phyloP scores from a whole-genome alignment of 176 grass and related monocot species.

The Carex scoparia region DNA sequence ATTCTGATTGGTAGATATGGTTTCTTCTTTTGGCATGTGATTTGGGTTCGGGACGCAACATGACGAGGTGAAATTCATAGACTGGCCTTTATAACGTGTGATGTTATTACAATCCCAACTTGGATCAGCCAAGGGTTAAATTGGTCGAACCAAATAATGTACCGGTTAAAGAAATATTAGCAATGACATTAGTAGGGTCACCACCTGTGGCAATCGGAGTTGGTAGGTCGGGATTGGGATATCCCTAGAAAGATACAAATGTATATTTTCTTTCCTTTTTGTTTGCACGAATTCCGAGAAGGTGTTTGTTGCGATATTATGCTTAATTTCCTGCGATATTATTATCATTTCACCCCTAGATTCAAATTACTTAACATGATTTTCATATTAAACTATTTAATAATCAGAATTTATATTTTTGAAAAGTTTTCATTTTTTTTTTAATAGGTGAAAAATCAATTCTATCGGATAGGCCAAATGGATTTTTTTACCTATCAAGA shows the following conservation, averaged over 20 bases:
- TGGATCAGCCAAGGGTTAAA: conserved; percentile 47
- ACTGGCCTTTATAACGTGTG: neutral
- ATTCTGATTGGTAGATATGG: neutral
- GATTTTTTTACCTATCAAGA: too few relatives aligned
- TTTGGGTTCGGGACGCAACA: conserved; percentile 42
- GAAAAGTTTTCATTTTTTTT: too few relatives aligned
- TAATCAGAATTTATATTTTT: too few relatives aligned
- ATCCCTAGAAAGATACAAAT: conserved; percentile 45
- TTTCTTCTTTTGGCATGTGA: neutral
- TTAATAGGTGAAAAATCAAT: too few relatives aligned
- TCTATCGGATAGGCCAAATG: too few relatives aligned
- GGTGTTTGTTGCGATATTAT: too few relatives aligned
- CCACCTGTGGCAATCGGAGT: conserved; percentile 69
- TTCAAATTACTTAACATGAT: too few relatives aligned
- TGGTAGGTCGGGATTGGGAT: conserved; percentile 60
- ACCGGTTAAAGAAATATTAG: conserved; percentile 38
- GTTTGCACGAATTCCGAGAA: too few relatives aligned
- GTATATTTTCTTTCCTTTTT: too few relatives aligned
- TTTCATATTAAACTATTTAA: too few relatives aligned
- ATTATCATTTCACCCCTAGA: too few relatives aligned
- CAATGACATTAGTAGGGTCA: conserved; percentile 31
- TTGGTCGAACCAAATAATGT: conserved; percentile 48
- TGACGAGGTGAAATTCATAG: conserved; percentile 5
- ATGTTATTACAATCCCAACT: conserved; percentile 38
- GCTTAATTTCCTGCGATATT: too few relatives aligned